Conservation (phyloP, 2,329 filamentous ascomycete genomes). For the Cladophialophora carrionii region DNA sequence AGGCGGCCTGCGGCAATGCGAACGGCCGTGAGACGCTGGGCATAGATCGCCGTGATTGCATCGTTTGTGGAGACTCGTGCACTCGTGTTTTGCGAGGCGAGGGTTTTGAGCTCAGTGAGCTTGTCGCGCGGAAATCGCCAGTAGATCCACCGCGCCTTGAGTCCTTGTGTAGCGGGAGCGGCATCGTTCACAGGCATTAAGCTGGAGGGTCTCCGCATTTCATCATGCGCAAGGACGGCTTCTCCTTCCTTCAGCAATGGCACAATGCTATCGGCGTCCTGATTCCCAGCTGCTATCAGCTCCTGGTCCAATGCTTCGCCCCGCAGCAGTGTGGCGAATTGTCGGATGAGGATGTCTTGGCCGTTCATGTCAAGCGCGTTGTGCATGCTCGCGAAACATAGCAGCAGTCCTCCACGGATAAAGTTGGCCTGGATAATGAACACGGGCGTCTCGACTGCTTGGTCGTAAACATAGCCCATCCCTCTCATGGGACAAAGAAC, state of each 20-base stretch:
- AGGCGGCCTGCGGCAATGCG: conserved; percentile 11
- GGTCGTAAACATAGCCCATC: conserved; percentile 35
- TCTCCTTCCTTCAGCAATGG: conserved; percentile 17
- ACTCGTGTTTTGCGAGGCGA: background rate
- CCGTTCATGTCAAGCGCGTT: conserved; percentile 38
- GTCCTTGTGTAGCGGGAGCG: background rate
- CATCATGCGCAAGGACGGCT: conserved; percentile 7
- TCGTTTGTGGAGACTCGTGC: conserved; percentile 17
- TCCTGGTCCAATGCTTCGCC: conserved; percentile 15
- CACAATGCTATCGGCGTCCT: conserved; percentile 18
- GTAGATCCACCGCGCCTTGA: conserved; percentile 7
- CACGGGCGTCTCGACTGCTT: conserved; percentile 31
- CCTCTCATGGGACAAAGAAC: conserved; percentile 40
- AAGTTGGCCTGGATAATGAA: conserved; percentile 40
- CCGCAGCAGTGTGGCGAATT: conserved; percentile 14
- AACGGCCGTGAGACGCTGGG: conserved; percentile 13
- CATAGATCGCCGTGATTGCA: conserved; percentile 12
- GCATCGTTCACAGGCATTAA: background rate
- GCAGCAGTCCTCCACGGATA: conserved; percentile 37
- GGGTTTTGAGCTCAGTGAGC: conserved; percentile 15
- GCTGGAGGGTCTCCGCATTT: conserved; percentile 8
- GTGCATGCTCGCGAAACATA: conserved; percentile 39
- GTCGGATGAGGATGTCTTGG: conserved; percentile 19
- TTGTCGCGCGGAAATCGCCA: conserved; percentile 19
- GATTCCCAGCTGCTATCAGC: conserved; percentile 15